These are phyloP conservation scores for Daldinia childiae DNA, from an alignment of 495 filamentous ascomycete genomes.

Conservation along the genomic window DNA sequence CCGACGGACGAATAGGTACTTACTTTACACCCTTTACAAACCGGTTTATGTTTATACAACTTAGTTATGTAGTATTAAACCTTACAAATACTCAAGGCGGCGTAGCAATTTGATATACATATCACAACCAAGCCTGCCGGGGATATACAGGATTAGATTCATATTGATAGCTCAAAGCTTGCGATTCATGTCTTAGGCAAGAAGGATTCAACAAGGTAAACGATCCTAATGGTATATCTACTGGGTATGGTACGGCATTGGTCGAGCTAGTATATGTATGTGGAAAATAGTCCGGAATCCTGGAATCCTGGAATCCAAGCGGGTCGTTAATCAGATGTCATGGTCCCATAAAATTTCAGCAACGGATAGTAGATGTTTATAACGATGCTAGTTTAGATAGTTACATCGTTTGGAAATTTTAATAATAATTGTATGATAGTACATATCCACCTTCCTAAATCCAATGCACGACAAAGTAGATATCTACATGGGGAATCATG, in stretches of 20 bases:
- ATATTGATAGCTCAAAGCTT: not conserved
- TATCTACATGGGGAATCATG: not conserved
- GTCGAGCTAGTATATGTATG: too few species aligned
- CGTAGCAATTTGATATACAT: constrained; percentile 1
- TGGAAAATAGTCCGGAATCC: too few species aligned
- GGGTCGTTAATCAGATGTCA: too few species aligned
- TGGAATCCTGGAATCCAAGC: too few species aligned
- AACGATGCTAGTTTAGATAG: too few species aligned
- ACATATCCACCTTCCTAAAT: not conserved
- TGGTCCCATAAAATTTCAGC: too few species aligned
- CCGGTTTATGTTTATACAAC: too few species aligned
- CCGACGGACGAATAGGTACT: not conserved
- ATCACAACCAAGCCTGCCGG: not conserved
- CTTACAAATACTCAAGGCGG: not conserved
- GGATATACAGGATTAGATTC: not conserved
- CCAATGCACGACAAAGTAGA: not conserved
- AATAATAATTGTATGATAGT: not conserved
- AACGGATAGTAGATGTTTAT: too few species aligned
- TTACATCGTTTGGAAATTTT: too few species aligned
- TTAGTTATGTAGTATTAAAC: not conserved
- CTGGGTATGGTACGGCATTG: not conserved
- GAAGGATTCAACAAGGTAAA: not conserved
- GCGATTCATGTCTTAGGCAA: not conserved
- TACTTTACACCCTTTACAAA: too few species aligned
- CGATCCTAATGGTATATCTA: not conserved